Evolutionary conservation across 169 alveolate species (phyloP), one percentile per base, ranked within the genome.

Genomic region (Plasmodium chabaudi): DNA sequence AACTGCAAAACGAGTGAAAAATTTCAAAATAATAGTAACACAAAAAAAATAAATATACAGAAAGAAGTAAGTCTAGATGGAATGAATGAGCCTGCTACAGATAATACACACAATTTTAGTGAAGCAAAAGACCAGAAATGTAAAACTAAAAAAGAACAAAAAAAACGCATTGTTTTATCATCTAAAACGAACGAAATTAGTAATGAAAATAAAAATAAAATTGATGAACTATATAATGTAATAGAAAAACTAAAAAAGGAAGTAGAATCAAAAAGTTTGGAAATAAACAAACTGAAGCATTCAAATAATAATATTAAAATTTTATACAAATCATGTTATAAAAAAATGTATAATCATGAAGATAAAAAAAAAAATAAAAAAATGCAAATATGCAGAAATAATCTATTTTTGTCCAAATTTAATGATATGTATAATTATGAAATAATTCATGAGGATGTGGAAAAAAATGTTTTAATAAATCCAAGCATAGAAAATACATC

Each of bases 271-370:
- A 82, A 68, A 67, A 60, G 1, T 1, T 21, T 5, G 15, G 86
- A 82, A 47, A 69, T 82, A 42, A 72, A 68, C 53, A 82, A 82
- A n/a, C 47, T 82, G 44, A 82, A 82, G 5, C 84, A 67, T 44
- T 53, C 72, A 6, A 55, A 82, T 68, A 34, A 68, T 23, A 82
- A 82, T 27, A 55, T 53, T 6, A 82, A 69, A 25, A 68, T 82
- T 27, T 49, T 82, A 1, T 82, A 82, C 21, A 67, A 68, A 77
- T 68, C 72, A 21, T 77, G 74, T 39, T 64, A 49, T 56, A 77
- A 25, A 57, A 77, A 47, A 77, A 12, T 64, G 21, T 34, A 9
- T 9, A 55, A 77, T 49, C 49, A 23, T 47, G 68, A 53, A 47
- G 65, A 64, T 5, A 42, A 51, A 12, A 34, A 23, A 39, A 53